Percentiles rank a stretch among this genome's conserved stretches.
Conservation (phyloP, 805 yeast genomes). For the Starmerella khaoyaiensis region DNA sequence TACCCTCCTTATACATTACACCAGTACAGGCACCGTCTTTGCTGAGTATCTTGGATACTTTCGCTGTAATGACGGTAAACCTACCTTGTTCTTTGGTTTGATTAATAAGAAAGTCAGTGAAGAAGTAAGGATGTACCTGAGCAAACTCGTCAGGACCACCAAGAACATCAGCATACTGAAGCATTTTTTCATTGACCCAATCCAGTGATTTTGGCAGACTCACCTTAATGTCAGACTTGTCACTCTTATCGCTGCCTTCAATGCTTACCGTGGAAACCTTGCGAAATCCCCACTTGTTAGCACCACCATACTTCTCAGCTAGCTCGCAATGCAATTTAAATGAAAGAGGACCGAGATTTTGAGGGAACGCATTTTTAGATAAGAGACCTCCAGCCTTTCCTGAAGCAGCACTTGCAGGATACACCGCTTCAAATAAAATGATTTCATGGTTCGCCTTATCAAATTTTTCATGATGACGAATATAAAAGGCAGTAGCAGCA, state of each 20-base stretch:
- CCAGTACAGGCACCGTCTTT: slow-evolving; percentile 63
- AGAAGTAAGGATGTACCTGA: slow-evolving; percentile 90
- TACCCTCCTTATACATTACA: slow-evolving; percentile 37
- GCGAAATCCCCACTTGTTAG: slow-evolving; percentile 82
- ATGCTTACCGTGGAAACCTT: slow-evolving; percentile 72
- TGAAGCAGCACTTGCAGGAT: slow-evolving; percentile 94
- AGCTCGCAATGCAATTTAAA: slow-evolving; percentile 76
- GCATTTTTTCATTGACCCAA: slow-evolving; percentile 59
- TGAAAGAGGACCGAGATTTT: slow-evolving; percentile 78
- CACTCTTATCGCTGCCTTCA: slow-evolving; percentile 41
- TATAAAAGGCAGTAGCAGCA: slow-evolving; percentile 81
- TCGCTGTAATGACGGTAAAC: slow-evolving; percentile 75
- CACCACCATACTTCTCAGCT: slow-evolving; percentile 71
- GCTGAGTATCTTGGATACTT: slow-evolving; percentile 57
- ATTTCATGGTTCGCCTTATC: slow-evolving; percentile 63
- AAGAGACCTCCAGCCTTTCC: slow-evolving; percentile 96
- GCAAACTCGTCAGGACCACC: slow-evolving; percentile 87
- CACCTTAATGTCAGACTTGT: slow-evolving; percentile 5
- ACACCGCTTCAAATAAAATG: slow-evolving; percentile 71
- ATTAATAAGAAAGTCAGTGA: slow-evolving; percentile 69
- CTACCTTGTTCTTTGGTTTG: slow-evolving; percentile 73
- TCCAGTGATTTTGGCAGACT: slow-evolving; percentile 41
- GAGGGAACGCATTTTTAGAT: slow-evolving; percentile 96
- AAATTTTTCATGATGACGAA: slow-evolving; percentile 71
- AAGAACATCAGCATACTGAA: slow-evolving; percentile 60